A percentile compares a stretch with the other conserved stretches of the same genome.
phyloP scores from a whole-genome alignment of 2,329 filamentous ascomycete genomes.

The Paradendryphiella salina region DNA sequence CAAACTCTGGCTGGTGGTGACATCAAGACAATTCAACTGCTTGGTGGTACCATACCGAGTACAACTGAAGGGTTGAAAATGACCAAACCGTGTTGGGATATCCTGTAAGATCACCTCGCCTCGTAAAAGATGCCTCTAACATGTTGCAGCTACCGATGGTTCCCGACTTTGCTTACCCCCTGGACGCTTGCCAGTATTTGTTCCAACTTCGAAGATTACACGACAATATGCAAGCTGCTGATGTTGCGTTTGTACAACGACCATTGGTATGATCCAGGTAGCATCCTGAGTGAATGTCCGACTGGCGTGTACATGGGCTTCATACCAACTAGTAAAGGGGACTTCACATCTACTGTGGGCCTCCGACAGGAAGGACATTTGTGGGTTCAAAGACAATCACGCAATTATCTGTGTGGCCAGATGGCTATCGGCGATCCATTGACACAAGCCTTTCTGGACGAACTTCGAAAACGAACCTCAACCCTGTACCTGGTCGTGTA shows the following conservation, averaged over 20 bases:
- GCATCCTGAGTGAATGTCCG: slow-evolving; percentile 26
- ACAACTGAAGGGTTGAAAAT: slow-evolving; percentile 29
- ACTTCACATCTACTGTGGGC: slow-evolving; percentile 6
- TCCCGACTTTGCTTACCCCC: slow-evolving; percentile 30
- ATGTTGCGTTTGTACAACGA: slow-evolving; percentile 34
- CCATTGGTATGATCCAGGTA: slow-evolving; percentile 29
- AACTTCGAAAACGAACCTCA: slow-evolving; percentile 26
- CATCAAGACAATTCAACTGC: slow-evolving; percentile 27
- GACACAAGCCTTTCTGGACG: slow-evolving; percentile 26
- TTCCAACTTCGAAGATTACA: slow-evolving; percentile 38
- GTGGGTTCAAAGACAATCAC: slow-evolving; percentile 22
- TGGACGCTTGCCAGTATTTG: slow-evolving; percentile 36
- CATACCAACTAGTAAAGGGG: slow-evolving; percentile 30
- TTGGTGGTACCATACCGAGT: slow-evolving; percentile 33
- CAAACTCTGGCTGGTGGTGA: slow-evolving; percentile 32
- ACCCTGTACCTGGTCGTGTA: slow-evolving; percentile 32
- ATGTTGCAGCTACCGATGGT: slow-evolving; percentile 30
- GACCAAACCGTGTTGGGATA: slow-evolving; percentile 39
- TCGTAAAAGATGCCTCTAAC: background rate
- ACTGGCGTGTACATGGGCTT: slow-evolving; percentile 35
- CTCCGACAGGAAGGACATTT: slow-evolving; percentile 10
- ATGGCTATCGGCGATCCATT: slow-evolving; percentile 34
- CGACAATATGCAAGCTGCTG: slow-evolving; percentile 32
- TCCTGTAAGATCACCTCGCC: slow-evolving; percentile 23
- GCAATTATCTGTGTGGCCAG: slow-evolving; percentile 37